Conservation (phyloP, 1,139 yeast species). For the Geotrichum candidum region DNA sequence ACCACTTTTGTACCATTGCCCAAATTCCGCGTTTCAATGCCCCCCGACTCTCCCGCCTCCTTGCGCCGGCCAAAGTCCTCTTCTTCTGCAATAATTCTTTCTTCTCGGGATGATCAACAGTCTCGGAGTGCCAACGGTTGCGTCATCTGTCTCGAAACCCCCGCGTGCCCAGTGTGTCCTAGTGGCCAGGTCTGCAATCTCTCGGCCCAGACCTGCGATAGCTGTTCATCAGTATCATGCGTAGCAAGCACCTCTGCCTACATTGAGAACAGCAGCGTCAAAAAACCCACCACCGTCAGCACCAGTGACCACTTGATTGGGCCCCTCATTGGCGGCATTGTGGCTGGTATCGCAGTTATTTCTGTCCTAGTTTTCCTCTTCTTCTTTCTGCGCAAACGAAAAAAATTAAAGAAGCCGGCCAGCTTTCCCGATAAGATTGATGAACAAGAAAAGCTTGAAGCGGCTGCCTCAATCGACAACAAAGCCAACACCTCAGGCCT, state of each 20-base stretch:
- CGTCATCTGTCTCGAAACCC: constrained; percentile 13
- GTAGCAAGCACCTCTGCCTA: constrained; percentile 7
- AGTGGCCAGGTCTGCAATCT: constrained; percentile 17
- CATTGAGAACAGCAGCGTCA: background rate
- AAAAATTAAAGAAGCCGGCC: background rate
- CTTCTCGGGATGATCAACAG: background rate
- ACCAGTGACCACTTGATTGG: constrained; percentile 8
- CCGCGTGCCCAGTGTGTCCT: constrained; percentile 17
- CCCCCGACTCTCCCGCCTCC: too few relatives aligned
- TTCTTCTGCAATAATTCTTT: background rate
- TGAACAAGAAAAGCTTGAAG: background rate
- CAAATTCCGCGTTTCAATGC: too few relatives aligned
- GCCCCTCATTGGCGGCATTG: constrained; percentile 17
- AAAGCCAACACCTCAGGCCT: background rate
- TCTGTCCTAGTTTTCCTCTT: background rate
- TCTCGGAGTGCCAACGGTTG: constrained; percentile 14
- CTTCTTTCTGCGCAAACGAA: constrained; percentile 9
- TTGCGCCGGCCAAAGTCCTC: too few relatives aligned
- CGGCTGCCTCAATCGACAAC: background rate
- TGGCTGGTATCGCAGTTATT: constrained; percentile 10
- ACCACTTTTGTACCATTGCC: background rate
- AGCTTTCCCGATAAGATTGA: background rate
- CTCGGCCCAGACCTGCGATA: constrained; percentile 18
- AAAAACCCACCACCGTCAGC: background rate
- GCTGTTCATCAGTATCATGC: constrained; percentile 17